Conservation (phyloP, 1,139 yeast genomes). For the Pichia sorboxylosa region DNA sequence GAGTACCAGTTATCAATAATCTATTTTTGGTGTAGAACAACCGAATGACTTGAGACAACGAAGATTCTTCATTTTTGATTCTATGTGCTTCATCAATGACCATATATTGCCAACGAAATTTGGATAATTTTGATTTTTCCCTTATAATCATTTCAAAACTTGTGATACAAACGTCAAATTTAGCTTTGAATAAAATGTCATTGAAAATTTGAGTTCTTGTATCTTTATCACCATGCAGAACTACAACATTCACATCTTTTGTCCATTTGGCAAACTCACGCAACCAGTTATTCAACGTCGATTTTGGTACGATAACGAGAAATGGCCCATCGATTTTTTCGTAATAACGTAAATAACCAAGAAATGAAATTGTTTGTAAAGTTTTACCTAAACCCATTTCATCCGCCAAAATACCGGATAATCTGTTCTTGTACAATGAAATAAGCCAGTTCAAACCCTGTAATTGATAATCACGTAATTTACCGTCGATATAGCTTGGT, state of each 20-base stretch:
- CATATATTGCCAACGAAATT: constrained; percentile 86
- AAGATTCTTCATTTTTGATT: constrained; percentile 86
- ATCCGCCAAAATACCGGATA: constrained; percentile 90
- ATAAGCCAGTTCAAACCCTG: constrained; percentile 93
- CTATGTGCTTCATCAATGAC: constrained; percentile 96
- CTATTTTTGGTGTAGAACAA: constrained; percentile 77
- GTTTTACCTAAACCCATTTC: constrained; percentile 99
- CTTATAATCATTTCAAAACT: constrained; percentile 89
- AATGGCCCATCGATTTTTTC: constrained; percentile 82
- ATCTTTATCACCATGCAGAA: constrained; percentile 81
- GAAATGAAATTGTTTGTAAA: constrained; percentile 80
- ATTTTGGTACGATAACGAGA: constrained; percentile 85
- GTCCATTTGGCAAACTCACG: constrained; percentile 93
- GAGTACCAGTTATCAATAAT: constrained; percentile 88
- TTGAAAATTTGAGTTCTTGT: constrained; percentile 53
- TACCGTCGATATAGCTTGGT: constrained; percentile 63
- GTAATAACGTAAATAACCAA: constrained; percentile 75
- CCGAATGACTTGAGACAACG: constrained; percentile 81
- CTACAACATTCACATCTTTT: constrained; percentile 82
- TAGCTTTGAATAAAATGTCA: constrained; percentile 49
- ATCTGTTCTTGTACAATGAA: constrained; percentile 68
- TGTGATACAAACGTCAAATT: constrained; percentile 81
- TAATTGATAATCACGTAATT: constrained; percentile 68
- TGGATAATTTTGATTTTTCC: constrained; percentile 70
- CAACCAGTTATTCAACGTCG: constrained; percentile 91